Evolutionary conservation across 768 basidiomycete genomes (phyloP), one percentile per base, ranked within the genome.

Genomic region (Leccinum longicurvipes): DNA sequence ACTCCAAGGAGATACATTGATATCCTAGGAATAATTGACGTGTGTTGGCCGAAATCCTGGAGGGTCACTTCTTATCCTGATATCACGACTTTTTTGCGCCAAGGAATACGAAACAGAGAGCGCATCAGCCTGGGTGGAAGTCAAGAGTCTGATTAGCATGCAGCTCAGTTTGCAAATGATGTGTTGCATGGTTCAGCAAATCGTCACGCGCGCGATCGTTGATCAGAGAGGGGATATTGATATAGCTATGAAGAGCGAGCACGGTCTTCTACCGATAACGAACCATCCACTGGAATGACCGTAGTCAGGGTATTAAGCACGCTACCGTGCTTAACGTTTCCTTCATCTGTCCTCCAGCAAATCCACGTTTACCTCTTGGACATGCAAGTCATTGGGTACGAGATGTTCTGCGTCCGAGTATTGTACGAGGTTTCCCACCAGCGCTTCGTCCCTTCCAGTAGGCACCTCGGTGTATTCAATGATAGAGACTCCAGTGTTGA

Each of bases 1-100:
- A 64, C 81, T 98, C 25, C 91, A 93, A 70, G 86, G 83, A 9
- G 86, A 88, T 68, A 85, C 82, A 59, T 72, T 85, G 27, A 53
- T 69, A 48, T 60, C 60, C 21, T 74, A 67, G 54, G 25, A 53
- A 51, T 44, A 21, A 32, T 6, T 10, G 29, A n/a, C 50, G 51
- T 31, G 44, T 28, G 36, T 36, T 36, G 48, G 39, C 21, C 46
- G 47, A n/a, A 24, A 29, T n/a, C 32, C 2, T 28, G 25, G 1
- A 6, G 21, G 3, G 11, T 31, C 14, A 48, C 34, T 32, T 50
- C 34, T 29, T 36, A 31, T 51, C 48, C 45, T 24, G 25, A 34
- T 27, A 34, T 36, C 50, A 29, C 47, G 23, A 9, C 25, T 39
- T 32, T 44, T 50, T 36, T 34, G 31, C 19, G 9, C 9, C 56